Percentiles rank a stretch among this genome's conserved stretches.
Conservation (phyloP, 257 asterid genomes). For the Petrea volubilis region DNA sequence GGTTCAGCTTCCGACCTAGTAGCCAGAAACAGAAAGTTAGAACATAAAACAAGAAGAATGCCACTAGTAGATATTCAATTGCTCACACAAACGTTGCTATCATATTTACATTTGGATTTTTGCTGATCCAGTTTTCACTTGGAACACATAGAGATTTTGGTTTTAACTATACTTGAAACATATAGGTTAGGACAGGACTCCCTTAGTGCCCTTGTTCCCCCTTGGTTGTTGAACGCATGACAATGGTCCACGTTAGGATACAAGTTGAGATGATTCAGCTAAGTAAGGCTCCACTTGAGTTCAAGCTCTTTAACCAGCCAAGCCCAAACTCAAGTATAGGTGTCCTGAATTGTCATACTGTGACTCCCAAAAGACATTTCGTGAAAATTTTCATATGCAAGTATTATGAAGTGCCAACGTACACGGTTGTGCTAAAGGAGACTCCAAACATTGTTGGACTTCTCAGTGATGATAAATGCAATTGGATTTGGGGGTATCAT, state of each 20-base stretch:
- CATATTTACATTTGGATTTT: conserved; percentile 15
- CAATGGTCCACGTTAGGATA: no score
- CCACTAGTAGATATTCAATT: background rate
- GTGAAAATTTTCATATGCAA: background rate
- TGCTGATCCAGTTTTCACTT: background rate
- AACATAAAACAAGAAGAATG: conserved; percentile 8
- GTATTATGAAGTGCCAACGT: background rate
- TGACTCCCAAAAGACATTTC: background rate
- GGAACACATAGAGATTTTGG: conserved; percentile 1
- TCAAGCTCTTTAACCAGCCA: no score
- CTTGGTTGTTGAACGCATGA: background rate
- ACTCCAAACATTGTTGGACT: background rate
- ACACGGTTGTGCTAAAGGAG: background rate
- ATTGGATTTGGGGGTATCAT: background rate
- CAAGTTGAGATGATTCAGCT: no score
- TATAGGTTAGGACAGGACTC: background rate
- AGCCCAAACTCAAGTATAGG: no score
- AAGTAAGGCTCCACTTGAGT: no score
- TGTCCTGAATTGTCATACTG: background rate
- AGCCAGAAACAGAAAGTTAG: conserved; percentile 23
- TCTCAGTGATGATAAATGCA: background rate
- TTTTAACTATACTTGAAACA: background rate
- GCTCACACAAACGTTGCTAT: conserved; percentile 1
- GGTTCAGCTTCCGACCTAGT: conserved; percentile 74
- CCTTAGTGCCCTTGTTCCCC: conserved; percentile 4